These are phyloP conservation scores for Carex littledalei DNA, from an alignment of 176 grass and related monocot species.

Conservation along the genomic window DNA sequence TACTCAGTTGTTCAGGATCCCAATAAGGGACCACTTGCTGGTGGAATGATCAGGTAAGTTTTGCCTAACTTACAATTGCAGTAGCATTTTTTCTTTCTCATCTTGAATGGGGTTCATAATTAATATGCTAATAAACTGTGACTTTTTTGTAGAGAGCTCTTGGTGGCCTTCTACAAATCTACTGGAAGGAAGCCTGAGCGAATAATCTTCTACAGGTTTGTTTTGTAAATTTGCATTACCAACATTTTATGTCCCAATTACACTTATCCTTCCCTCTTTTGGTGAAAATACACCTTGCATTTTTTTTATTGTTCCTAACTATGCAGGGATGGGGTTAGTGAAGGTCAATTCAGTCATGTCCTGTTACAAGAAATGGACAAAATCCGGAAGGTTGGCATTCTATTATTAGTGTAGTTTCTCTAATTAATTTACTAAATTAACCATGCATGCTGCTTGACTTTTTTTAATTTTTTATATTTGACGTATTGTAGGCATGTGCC, in stretches of 20 bases:
- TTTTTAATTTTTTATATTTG: neutral
- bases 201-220: conserved; percentile 92
- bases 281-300: neutral
- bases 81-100: neutral
- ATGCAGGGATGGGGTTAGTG: conserved; percentile 73
- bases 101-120: neutral
- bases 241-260: neutral
- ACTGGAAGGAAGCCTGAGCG: conserved; percentile 22
- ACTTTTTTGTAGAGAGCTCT: conserved; percentile 41
- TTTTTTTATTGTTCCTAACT: neutral
- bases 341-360: conserved; percentile 65
- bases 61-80: neutral
- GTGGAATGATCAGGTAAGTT: conserved; percentile 69
- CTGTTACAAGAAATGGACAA: conserved; percentile 63
- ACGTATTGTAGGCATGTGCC: conserved; percentile 52
- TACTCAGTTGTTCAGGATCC: conserved; percentile 35
- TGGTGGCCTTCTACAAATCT: conserved; percentile 29
- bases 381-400: conserved; percentile 47
- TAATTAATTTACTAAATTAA: neutral
- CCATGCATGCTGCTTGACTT: neutral
- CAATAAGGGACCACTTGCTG: conserved; percentile 5
- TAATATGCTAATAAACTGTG: conserved; percentile 22
- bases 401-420: neutral
- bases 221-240: neutral
- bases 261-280: neutral